Base-by-base conservation (phyloP, 805 yeast genomes). In the Candida taoyuanica region DNA sequence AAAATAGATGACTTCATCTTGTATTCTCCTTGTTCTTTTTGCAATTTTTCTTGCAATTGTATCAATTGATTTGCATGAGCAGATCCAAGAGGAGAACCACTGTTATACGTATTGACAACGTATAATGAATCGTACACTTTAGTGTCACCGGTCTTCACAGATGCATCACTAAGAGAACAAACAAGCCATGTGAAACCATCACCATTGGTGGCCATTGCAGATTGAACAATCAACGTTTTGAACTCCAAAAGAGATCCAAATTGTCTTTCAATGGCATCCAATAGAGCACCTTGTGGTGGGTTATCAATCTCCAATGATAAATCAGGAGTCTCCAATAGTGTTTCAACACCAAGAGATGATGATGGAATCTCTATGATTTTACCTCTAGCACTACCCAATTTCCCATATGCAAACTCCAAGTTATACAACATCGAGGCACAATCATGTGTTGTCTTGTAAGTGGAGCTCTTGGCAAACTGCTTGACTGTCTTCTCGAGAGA, bases 121-220 rank as follows among this genome's bases (percentile, higher is more conserved):
- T 76, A 79, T 51, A 93, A 68, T 23, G 70, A 64, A 40, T 74
- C 74, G 41, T 52, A 68, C 33, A n/a, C n/a, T n/a, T 50, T 55
- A 3, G 16, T 29, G 5, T 29, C 20, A 9, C n/a, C 17, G 5
- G 17, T 9, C 46, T 44, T 40, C 7, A 55, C 54, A 24, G 46
- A 44, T 15, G 48, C 50, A 3, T 49, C 46, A 39, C 58, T 14
- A 12, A 28, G 55, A 43, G 68, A 63, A 8, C 91, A 94, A 17
- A 88, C 81, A 15, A 93, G 66, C 93, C 97, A 93, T 9, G 89
- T 84, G 62, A 73, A 79, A 3, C 98, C 98, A 60, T 86, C 91
- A 35, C 98, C 97, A 44, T 81, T 77, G 44, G 87, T 74, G 4
- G 82, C 73, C 34, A 68, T 63, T 9, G 91, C 86, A 1, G 93